Evolutionary conservation across 2,329 filamentous ascomycete genomes (phyloP), one percentile per base, ranked within the genome.

Genomic region (Phyllosticta citrichinensis): DNA sequence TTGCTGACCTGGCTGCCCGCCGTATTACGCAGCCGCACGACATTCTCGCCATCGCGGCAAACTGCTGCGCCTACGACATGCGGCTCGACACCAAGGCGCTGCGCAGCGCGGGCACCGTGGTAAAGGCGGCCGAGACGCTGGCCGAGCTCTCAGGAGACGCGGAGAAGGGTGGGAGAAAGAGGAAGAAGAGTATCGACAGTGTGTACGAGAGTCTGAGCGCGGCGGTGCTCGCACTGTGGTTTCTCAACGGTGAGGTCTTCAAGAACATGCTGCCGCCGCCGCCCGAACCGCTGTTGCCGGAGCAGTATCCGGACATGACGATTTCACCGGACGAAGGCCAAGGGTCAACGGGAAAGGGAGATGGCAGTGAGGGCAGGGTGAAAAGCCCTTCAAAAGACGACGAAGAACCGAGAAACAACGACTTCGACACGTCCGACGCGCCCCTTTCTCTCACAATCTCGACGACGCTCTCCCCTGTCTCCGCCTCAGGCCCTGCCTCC

Each of bases 181-280:
- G 10, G 33, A 40, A 11, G 33, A 14, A 5, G 33, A 12, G 33
- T 10, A 20, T 30, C 2, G 54, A 58, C 14, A 50, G 20, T 19
- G 33, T 40, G 6, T 40, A 40, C 5, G 11, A 40, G 33, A 60
- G 62, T 25, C 54, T 64, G 22, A 60, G 56, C 24, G n/a, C 57
- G 27, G 53, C 55, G 3, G 62, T 64, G 40, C 55, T 64, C 6
- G 57, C 63, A 6, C 62, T 64, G 8, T 63, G 50, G 51, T 54
- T 63, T 10, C 58, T 61, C 20, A 63, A 64, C 52, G 62, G 63
- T 17, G 63, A 64, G 40, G 62, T 64, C 9, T 57, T 62, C 58
- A 61, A 59, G 20, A 60, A 57, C n/a, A 56, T 17, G 52, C 22
- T 19, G 25, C 25, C 51, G 1, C 51, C 51, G 4, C 55, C 50